Evolutionary conservation across 2,329 filamentous ascomycete genomes (phyloP), one percentile per base, ranked within the genome.

Genomic region (Hymenoscyphus albidus): DNA sequence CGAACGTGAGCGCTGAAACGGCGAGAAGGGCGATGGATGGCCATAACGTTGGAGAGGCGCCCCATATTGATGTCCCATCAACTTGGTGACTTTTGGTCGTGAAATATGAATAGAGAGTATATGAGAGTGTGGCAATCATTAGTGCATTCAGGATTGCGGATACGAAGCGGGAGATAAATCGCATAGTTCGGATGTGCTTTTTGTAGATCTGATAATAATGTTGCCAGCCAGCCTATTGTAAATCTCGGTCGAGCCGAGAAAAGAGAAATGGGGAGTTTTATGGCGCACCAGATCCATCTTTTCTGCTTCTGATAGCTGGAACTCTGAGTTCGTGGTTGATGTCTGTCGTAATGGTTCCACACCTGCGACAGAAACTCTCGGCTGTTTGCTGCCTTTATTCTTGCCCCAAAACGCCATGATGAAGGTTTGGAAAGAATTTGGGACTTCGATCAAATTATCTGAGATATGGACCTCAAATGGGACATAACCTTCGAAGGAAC

Each of bases 341-440:
- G 44, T 22, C 22, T 48, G 58, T 14, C 61, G 59, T n/a, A 62
- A 48, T 16, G 63, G 62, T 32, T 62, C 62, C 10, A 59, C 32
- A 5, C 56, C 55, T 57, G 38, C 22, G 38, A 38, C 32, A 9
- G 66, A 58, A 84, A 1, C 80, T 82, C 73, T 87, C 85, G 63
- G 85, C 86, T 10, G 39, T 18, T 42, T 27, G 44, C 44, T 51
- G 44, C 44, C 44, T 4, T 55, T 48, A n/a, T 64, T 67, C 31
- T 65, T 42, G 16, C 55, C 59, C 54, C 62, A 64, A 56, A 62
- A 65, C 16, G 55, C 63, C 65, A 67, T 67, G 5, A 40, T 59
- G 35, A 31, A n/a, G 58, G n/a, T 38, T 31, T 13, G 31, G 18
- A 38, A 18, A 10, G 48, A 16, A 27, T 35, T 5, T 51, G 18